Conservation (phyloP, 2,329 filamentous ascomycete genomes). For the Pyrenophora seminiperda region DNA sequence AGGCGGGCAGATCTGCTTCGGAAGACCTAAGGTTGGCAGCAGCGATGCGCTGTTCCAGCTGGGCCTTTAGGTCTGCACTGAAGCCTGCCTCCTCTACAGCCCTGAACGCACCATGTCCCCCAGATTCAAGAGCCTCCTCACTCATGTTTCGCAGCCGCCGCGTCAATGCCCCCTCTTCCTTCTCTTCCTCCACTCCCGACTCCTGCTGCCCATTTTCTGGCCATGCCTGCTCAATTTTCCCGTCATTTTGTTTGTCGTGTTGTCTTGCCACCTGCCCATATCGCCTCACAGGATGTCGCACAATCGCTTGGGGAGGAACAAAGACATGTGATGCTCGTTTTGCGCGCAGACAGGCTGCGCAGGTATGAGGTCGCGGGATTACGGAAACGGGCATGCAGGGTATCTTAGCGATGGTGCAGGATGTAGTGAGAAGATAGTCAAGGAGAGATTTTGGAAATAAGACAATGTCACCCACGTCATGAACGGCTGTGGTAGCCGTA, state of each 20-base stretch:
- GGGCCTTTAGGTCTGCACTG: conserved; percentile 63
- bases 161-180: conserved; percentile 61
- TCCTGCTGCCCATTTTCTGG: not conserved
- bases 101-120: conserved; percentile 60
- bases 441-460: not conserved
- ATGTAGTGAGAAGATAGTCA: not conserved
- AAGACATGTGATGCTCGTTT: conserved; percentile 22
- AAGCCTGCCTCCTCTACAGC: conserved; percentile 67
- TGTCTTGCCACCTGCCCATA: conserved; percentile 32
- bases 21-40: conserved; percentile 62
- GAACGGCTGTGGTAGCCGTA: conserved; percentile 3
- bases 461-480: conserved; percentile 18
- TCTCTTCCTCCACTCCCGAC: conserved; percentile 13
- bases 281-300: conserved; percentile 18
- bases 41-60: conserved; percentile 64
- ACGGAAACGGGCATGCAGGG: conserved; percentile 39
- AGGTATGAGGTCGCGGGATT: conserved; percentile 35
- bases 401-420: conserved; percentile 2
- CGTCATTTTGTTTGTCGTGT: conserved; percentile 16
- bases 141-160: conserved; percentile 64
- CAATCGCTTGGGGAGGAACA: conserved; percentile 13
- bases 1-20: conserved; percentile 59
- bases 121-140: conserved; percentile 62
- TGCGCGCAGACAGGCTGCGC: conserved; percentile 50
- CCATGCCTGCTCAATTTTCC: conserved; percentile 24